Evolutionary conservation across 805 yeast species (phyloP), one percentile per base, ranked within the genome.

Genomic region (Saccharomyces kudriavzevii): DNA sequence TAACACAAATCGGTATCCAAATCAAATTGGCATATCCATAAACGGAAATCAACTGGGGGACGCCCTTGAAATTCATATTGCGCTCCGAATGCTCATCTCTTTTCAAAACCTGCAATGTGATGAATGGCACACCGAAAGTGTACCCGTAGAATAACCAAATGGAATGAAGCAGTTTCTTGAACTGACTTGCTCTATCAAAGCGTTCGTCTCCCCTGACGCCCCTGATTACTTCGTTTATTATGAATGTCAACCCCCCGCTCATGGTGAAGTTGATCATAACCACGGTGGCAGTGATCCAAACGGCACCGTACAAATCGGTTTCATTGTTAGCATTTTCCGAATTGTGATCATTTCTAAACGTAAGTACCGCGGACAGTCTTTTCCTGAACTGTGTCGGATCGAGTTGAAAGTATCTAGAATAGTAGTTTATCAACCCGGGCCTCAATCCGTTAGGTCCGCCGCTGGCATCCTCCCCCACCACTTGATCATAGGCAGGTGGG

Each of bases 211-310:
- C 63, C 14, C 54, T 58, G 4, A 31, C 47, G 27, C 70, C 70
- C 13, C 73, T 61, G 63, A 80, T 77, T 27, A 79, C 60, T 73
- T 80, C 76, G 26, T 80, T 76, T n/a, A 82, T 73, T n/a, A 89
- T 61, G 24, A 86, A 64, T 49, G 84, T 82, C 2, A 87, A 79
- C 22, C 87, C 77, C 0, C 96, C 85, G 35, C 86, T 80, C 47
- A 90, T 78, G 54, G 89, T 83, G 70, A 90, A 90, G 66, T 88
- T 75, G 30, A 84, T 73, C 58, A 87, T 81, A 0, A 88, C 81
- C 49, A 89, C 80, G 0, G 96, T 85, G 0, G 90, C 89, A 11
- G 92, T 87, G 47, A 91, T 83, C 98, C 98, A 91, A 20, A 89
- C 74, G 6, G 95, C 86, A 0, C 97, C 97, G 67, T 89, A 92